phyloP scores from a whole-genome alignment of 108 stramenopile genomes.

The Nitzschia inconspicua region DNA sequence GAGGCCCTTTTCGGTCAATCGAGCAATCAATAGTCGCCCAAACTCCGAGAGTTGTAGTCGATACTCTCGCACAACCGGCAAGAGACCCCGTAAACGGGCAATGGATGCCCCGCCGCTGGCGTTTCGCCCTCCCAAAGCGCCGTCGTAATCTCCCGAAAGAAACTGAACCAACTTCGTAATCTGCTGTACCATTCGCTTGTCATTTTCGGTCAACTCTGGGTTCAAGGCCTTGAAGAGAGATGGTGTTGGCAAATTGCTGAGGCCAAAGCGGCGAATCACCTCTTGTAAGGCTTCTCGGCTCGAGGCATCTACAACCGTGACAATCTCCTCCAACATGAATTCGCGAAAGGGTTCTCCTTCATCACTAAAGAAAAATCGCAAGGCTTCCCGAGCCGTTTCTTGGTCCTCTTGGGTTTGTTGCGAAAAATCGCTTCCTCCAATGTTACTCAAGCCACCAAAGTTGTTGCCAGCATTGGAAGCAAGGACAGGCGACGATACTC shows the following conservation, averaged over 20 bases:
- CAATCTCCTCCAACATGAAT: slow-evolving; percentile 88
- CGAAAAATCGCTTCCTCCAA: slow-evolving; percentile 11
- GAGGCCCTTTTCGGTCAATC: slow-evolving; percentile 67
- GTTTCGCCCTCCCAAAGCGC: slow-evolving; percentile 19
- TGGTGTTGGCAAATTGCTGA: slow-evolving; percentile 65
- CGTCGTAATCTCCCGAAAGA: slow-evolving; percentile 72
- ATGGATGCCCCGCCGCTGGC: slow-evolving; percentile 12
- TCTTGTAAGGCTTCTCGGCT: slow-evolving; percentile 67
- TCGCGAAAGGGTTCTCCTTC: slow-evolving; percentile 90
- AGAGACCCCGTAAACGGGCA: slow-evolving; percentile 46
- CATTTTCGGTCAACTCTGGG: slow-evolving; percentile 56
- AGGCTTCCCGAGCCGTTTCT: slow-evolving; percentile 77
- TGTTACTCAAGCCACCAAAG: background rate
- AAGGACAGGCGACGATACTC: slow-evolving; percentile 24
- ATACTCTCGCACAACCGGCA: slow-evolving; percentile 77
- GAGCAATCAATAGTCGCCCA: slow-evolving; percentile 55
- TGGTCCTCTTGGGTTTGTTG: slow-evolving; percentile 49
- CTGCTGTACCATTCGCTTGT: slow-evolving; percentile 68
- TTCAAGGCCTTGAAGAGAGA: slow-evolving; percentile 65
- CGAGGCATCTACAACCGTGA: slow-evolving; percentile 76
- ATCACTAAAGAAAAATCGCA: slow-evolving; percentile 89
- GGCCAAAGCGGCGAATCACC: slow-evolving; percentile 42
- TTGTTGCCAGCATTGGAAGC: slow-evolving; percentile 10
- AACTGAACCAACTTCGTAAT: slow-evolving; percentile 76
- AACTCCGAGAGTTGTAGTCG: slow-evolving; percentile 70